Evolutionary conservation across 305 asterid species (phyloP), one percentile per base, ranked within the genome.

Genomic region (Fraxinus xanthoxyloides): DNA sequence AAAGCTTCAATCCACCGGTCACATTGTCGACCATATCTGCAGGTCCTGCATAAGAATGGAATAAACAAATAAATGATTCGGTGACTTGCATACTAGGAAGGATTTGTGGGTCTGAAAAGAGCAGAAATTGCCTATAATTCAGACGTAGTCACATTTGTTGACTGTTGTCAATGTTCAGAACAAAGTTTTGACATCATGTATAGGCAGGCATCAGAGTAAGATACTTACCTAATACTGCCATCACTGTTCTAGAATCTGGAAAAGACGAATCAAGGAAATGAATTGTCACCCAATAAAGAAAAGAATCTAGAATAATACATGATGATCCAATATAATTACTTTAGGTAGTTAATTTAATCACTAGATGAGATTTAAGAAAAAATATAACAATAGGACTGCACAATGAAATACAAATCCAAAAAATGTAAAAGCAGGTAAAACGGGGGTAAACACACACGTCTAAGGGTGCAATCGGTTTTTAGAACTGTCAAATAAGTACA

Each of bases 241-340:
- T 96, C 85, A 96, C 99, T 6, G 99, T 96, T 91, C 95, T 94
- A 82, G 99, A 94, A 90, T 96, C 99, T 96, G 98, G 73, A 87
- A 81, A 75, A 72, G 28, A 83, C 15, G 75, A 83, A 86, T 12
- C 17, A 83, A 72, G 82, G 23, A 74, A 84, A 76, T 81, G 72
- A 78, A 61, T 72, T 34, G 75, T 82, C 40, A 76, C 81, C 23
- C 75, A 72, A 77, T 74, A 30, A 79, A 80, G 70, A 80, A 38
- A 43, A 78, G 34, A 48, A 82, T 85, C 36, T 4, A 30, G 28
- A n/a, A 72, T 43, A 70, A 12, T 43, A 51, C 26, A 48, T 36
- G 38, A 46, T 70, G 51, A 32, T 13, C 65, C 35, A 72, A 73
- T 23, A 59, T 78, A 59, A 56, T 56, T 19, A 7, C 67, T 56